Percentiles rank a stretch among this genome's conserved stretches.
Evolutionary conservation across 257 asterid species (phyloP).

Genomic region (Solanum peruvianum): DNA sequence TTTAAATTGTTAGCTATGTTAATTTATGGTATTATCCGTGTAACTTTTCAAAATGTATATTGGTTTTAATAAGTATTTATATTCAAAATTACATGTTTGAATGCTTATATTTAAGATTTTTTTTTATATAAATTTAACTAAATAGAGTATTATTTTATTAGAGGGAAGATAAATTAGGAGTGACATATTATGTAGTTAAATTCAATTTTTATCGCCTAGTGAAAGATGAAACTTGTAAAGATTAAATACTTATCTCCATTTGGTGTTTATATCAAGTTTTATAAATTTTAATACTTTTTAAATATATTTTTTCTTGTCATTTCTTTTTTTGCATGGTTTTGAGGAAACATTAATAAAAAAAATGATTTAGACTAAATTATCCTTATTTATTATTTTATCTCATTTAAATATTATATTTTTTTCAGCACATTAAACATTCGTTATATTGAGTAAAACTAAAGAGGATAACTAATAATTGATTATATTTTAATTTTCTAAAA

Average conservation of each 20-base stretch:
- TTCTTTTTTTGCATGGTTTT: not conserved
- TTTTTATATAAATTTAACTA: too few relatives aligned
- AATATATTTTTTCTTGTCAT: not conserved
- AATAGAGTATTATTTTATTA: too few relatives aligned
- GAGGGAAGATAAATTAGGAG: not conserved
- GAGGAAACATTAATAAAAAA: not conserved
- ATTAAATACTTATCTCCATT: not conserved
- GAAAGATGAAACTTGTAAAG: not conserved
- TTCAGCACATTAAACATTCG: not conserved
- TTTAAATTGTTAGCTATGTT: not conserved
- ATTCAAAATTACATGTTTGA: not conserved
- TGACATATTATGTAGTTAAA: not conserved
- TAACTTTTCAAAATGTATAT: not conserved
- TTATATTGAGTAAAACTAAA: not conserved
- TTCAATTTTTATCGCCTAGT: not conserved
- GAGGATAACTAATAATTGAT: not conserved
- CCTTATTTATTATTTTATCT: not conserved
- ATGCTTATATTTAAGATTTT: not conserved
- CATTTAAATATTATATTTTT: not conserved
- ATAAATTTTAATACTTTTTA: not conserved
- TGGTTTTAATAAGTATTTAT: not conserved
- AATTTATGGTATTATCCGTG: not conserved
- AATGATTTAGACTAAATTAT: not conserved
- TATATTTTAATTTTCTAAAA: not conserved
- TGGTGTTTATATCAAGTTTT: not conserved